Percentiles rank a stretch among this genome's conserved stretches.
Conservation (phyloP, 2,329 filamentous ascomycete species). For the Malbranchea zuffiana region DNA sequence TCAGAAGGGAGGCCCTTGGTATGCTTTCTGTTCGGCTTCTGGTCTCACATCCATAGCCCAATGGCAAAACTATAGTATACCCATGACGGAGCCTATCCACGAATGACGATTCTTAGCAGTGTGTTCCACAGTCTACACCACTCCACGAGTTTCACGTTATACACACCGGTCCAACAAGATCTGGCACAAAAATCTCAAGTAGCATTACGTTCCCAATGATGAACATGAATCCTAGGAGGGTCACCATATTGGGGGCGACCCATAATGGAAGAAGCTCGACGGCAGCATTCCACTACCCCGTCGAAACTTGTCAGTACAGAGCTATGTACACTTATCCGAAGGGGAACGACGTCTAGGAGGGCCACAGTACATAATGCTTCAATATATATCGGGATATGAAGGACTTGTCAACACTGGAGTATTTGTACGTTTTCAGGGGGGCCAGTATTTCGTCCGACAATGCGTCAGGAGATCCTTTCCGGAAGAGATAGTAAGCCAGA, state of each 20-base stretch:
- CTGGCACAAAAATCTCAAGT: constrained; percentile 71
- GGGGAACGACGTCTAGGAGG: constrained; percentile 1
- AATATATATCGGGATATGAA: constrained; percentile 88
- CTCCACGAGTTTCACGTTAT: too few relatives aligned
- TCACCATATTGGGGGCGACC: constrained; percentile 97
- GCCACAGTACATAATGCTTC: constrained; percentile 73
- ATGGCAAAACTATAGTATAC: constrained; percentile 92
- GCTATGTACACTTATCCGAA: constrained; percentile 4
- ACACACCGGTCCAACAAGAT: constrained; percentile 76
- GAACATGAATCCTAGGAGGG: constrained; percentile 86
- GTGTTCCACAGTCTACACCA: too few relatives aligned
- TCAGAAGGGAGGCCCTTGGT: neutral
- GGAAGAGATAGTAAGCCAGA: neutral
- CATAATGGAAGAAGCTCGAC: constrained; percentile 87
- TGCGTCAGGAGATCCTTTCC: constrained; percentile 39
- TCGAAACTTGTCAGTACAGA: constrained; percentile 6
- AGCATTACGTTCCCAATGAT: constrained; percentile 73
- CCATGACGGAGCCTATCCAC: constrained; percentile 68
- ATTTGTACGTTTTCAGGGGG: constrained; percentile 92
- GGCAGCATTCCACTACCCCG: constrained; percentile 87
- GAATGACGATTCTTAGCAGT: too few relatives aligned
- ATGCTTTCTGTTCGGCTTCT: neutral
- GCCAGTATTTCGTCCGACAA: constrained; percentile 82
- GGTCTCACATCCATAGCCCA: constrained; percentile 79
- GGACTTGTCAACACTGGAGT: constrained; percentile 93